Evolutionary conservation across 148 eudicot species (phyloP), one percentile per base, ranked within the genome.

Genomic region (Nepenthes gracilis): DNA sequence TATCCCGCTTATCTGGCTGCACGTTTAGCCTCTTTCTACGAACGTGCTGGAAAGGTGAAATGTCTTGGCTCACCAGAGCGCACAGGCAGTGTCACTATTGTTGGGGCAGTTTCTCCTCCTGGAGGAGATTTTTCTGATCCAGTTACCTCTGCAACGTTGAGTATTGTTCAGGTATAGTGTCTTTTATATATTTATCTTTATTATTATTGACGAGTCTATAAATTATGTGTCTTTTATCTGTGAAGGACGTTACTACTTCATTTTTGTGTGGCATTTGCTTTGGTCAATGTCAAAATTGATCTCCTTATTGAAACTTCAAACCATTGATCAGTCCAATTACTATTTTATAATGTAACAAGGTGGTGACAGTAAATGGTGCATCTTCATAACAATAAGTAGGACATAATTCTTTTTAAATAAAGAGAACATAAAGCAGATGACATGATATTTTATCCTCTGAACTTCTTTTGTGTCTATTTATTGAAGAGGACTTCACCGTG

Each of bases 71-170:
- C 87, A 58, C 99, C 99, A 33, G 99, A 93, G 62, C 93, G 99
- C 68, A 82, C 67, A 60, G 99, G 99, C 35, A 93, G 99, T 86
- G 99, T 93, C 48, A 93, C 99, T 52, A 93, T 93, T 77, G 99
- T 93, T 61, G 99, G 99, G 63, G 99, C 99, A 58, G 99, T 93
- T 62, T 93, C 99, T 61, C 99, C 99, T 74, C 99, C 99, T 38
- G 99, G 99, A 74, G 99, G 99, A 86, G 99, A 93, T 77, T 93
- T 93, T 83, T 93, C 99, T 54, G 99, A 93, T 74, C 99, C 99
- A 52, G 99, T 93, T 68, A 93, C 99, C 66, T 89, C 99, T 70
- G 99, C 99, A 34, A 93, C 99, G 12, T 78, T 93, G 63, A 84
- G 99, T 77, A 93, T 93, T 72, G 99, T 93, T 54, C 99, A 93